Evolutionary conservation across 352 stramenopile genomes (phyloP), one percentile per base, ranked within the genome.

Genomic region (Globisporangium recalcitrans): DNA sequence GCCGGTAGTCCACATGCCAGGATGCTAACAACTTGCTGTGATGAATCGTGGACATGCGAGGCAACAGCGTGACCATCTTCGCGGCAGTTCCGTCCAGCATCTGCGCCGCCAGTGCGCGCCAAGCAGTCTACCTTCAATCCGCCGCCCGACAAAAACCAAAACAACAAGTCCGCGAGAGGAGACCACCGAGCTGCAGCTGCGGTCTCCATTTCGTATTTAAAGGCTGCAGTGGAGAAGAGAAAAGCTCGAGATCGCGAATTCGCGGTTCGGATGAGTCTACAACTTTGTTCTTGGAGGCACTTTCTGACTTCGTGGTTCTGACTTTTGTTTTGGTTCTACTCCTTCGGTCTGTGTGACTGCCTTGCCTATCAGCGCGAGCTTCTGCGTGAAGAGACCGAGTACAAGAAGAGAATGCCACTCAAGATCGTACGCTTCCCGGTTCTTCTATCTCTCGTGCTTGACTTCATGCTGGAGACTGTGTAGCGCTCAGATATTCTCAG

Each of bases 371-470:
- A 89, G 82, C 69, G 69, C 27, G 74, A 88, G 21, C 75, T 90
- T 13, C 62, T 73, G 31, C 78, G 80, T 11, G 76, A 90, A 64
- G 80, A 91, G 44, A 71, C 49, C 16, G 82, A 88, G 34, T 87
- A 85, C 56, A 78, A 78, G 54, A 87, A 86, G 69, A 90, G 87
- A 61, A 88, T 90, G 54, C 71, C 70, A 4, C 77, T 82, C 57
- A 89, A 91, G 61, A 88, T 90, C 46, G 75, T 85, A 53, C 40
- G 72, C 40, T 26, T 7, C 38, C 24, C 4, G 16, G 11, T 26
- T 27, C 26, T 13, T n/a, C 21, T 29, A 19, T 26, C 4, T 16
- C 13, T 31, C 6, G 6, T 56, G 16, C 14, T 44, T 21, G 14
- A 2, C n/a, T 44, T 44, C 14, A 44, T 42, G n/a, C n/a, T 22